Percentiles rank a stretch among this genome's conserved stretches.
phyloP scores from a whole-genome alignment of 2,329 filamentous ascomycete species.

The Ustulina deusta region DNA sequence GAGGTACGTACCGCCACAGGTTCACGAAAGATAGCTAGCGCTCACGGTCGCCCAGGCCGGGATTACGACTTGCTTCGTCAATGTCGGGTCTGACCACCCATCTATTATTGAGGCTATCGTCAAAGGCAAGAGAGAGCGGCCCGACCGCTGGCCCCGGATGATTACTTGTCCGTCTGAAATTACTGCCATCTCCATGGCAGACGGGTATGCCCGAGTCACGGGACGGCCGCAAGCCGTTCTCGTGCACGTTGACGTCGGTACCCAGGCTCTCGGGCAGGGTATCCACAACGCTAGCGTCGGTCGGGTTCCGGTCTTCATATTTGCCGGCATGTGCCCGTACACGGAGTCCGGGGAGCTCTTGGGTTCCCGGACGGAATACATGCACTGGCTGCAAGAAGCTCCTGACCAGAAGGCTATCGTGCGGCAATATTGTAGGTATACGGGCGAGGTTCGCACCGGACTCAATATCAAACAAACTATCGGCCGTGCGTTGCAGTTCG shows the following conservation, averaged over 20 bases:
- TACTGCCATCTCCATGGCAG: constrained; percentile 81
- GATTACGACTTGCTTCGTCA: constrained; percentile 67
- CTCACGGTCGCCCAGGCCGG: constrained; percentile 55
- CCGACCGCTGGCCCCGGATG: constrained; percentile 71
- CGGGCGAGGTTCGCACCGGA: constrained; percentile 77
- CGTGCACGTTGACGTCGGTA: constrained; percentile 82
- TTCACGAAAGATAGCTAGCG: not conserved
- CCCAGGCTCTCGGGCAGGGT: constrained; percentile 77
- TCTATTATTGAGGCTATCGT: constrained; percentile 76
- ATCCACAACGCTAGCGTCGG: constrained; percentile 80
- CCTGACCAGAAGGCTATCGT: constrained; percentile 81
- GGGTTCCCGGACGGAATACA: constrained; percentile 78
- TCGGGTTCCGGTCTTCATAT: constrained; percentile 77
- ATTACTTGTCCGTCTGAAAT: constrained; percentile 75
- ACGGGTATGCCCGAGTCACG: constrained; percentile 77
- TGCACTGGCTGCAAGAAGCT: constrained; percentile 84
- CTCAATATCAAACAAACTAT: constrained; percentile 82
- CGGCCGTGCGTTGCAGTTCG: constrained; percentile 77
- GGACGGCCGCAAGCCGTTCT: constrained; percentile 77
- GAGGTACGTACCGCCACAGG: constrained; percentile 60
- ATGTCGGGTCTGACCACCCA: constrained; percentile 60
- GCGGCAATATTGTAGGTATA: constrained; percentile 78
- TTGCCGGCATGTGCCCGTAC: constrained; percentile 78
- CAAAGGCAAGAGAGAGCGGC: constrained; percentile 75
- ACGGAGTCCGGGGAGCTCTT: constrained; percentile 79